Evolutionary conservation across 2,329 filamentous ascomycete species (phyloP).

Genomic region (Colletotrichum sp.): DNA sequence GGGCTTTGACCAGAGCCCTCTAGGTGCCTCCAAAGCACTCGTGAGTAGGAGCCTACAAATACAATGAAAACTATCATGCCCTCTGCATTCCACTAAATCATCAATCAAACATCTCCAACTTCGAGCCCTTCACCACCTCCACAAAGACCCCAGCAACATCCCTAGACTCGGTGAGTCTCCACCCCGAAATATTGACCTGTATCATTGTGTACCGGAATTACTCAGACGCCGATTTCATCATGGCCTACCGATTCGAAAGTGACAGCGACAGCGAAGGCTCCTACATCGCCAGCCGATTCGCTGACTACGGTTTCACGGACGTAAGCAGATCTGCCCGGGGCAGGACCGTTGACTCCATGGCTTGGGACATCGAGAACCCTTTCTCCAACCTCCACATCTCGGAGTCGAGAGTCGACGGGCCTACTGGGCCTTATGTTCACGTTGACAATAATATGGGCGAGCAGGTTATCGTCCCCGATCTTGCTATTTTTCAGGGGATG

Average conservation of each 20-base stretch:
- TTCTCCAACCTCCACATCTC: background rate
- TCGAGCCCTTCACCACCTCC: background rate
- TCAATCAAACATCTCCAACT: background rate
- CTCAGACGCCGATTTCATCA: background rate
- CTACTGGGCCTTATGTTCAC: background rate
- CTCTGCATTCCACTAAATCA: background rate
- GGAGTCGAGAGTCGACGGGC: background rate
- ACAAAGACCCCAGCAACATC: background rate
- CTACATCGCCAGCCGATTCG: background rate
- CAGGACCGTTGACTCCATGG: background rate
- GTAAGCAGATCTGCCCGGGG: background rate
- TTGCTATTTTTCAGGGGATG: background rate
- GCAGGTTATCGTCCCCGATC: background rate
- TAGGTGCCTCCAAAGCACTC: too few relatives aligned
- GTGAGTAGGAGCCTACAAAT: background rate
- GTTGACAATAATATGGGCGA: background rate
- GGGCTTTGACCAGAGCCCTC: background rate
- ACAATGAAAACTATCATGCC: accelerated
- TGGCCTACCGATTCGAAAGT: background rate
- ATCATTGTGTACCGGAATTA: background rate
- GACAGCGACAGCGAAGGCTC: background rate
- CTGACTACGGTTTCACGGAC: background rate
- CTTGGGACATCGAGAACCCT: background rate
- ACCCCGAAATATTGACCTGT: accelerated
- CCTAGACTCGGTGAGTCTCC: background rate